These are phyloP conservation scores for Penicillium expansum DNA, from an alignment of 2,329 filamentous ascomycete genomes.

Conservation along the genomic window DNA sequence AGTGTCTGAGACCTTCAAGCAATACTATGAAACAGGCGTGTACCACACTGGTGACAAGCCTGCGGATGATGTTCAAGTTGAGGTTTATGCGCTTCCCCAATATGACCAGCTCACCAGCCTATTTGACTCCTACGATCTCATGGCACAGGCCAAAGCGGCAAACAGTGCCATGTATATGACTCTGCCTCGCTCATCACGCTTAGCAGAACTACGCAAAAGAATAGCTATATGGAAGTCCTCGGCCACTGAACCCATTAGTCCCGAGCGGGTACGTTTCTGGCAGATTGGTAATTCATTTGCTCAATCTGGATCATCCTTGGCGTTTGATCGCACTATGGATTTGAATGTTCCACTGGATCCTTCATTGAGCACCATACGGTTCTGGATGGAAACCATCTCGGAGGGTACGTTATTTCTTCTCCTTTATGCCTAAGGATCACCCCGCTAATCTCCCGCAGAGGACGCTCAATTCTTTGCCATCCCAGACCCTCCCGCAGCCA, in stretches of 20 bases:
- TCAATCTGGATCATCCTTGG: conserved; percentile 33
- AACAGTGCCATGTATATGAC: conserved; percentile 38
- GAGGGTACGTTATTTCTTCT: conserved; percentile 27
- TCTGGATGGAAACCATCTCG: conserved; percentile 42
- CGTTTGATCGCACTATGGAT: conserved; percentile 36
- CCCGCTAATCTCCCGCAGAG: conserved; percentile 19
- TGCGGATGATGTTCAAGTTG: conserved; percentile 34
- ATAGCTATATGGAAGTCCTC: conserved; percentile 34
- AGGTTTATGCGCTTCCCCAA: conserved; percentile 39
- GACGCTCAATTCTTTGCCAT: conserved; percentile 40
- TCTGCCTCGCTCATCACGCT: conserved; percentile 33
- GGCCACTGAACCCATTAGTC: conserved; percentile 20
- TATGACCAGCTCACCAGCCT: conserved; percentile 38
- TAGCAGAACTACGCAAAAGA: conserved; percentile 40
- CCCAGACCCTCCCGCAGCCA: conserved; percentile 29
- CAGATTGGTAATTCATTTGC: conserved; percentile 37
- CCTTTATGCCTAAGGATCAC: neutral
- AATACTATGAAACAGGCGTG: conserved; percentile 39
- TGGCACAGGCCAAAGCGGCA: conserved; percentile 37
- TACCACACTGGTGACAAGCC: conserved; percentile 17
- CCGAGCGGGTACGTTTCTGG: conserved; percentile 43
- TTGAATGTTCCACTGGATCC: conserved; percentile 30
- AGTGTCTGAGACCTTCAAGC: conserved; percentile 40
- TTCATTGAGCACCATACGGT: conserved; percentile 30
- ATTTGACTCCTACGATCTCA: conserved; percentile 46